Conservation (phyloP, 257 asterid genomes). For the Cruciata laevipes region DNA sequence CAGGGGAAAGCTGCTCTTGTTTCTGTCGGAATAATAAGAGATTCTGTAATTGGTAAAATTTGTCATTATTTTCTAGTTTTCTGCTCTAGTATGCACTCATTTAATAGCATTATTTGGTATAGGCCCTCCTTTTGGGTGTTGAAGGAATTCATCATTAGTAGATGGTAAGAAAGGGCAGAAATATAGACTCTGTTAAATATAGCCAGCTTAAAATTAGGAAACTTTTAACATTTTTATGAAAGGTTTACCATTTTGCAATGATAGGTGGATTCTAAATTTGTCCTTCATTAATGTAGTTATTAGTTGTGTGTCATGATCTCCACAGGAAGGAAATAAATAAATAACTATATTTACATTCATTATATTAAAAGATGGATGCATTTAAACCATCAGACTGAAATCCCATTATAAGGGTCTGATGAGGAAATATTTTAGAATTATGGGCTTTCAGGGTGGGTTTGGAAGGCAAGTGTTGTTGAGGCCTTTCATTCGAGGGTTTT, state of each 20-base stretch:
- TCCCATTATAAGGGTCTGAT: neutral
- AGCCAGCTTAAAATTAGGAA: neutral
- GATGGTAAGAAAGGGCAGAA: neutral
- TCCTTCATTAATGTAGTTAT: neutral
- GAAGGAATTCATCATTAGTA: neutral
- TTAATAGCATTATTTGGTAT: neutral
- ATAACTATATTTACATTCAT: neutral
- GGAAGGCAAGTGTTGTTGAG: neutral
- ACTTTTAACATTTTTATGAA: too few species aligned
- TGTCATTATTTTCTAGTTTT: neutral
- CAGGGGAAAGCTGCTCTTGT: slow-evolving; percentile 86
- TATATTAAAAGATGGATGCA: neutral
- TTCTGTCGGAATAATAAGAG: slow-evolving; percentile 90
- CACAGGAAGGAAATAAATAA: neutral
- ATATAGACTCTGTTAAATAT: neutral
- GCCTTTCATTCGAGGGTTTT: neutral
- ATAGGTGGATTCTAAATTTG: neutral
- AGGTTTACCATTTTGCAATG: too few species aligned
- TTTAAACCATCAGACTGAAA: neutral
- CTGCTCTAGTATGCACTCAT: too few species aligned
- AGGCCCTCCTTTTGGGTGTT: neutral
- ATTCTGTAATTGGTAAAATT: slow-evolving; percentile 59
- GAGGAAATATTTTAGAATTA: neutral
- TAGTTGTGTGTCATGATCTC: neutral
- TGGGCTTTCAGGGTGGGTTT: neutral